Base-by-base conservation (phyloP, 2,329 filamentous ascomycete genomes). In the Helotiales sp. region DNA sequence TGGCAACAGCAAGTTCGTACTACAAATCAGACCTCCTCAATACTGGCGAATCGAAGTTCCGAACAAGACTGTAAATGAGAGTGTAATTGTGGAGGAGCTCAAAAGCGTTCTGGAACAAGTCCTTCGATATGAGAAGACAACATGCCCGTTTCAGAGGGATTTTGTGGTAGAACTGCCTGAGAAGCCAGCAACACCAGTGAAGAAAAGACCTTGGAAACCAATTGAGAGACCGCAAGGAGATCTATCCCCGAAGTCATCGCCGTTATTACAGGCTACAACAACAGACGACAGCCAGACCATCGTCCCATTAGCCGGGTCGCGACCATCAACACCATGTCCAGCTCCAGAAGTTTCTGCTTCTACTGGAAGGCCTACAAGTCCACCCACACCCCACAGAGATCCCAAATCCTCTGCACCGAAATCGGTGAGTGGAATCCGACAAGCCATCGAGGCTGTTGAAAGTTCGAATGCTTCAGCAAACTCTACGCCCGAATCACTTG, bases 11-110 rank as follows among this genome's bases (percentile, higher is more conserved):
- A 86, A 90, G 73, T 97, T 97, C 73, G 91, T 97, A n/a, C 81
- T 97, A 67, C 91, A 94, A 71, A 93, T 96, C 71, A 86, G 93
- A 24, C 87, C 90, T 52, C 90, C 94, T 32, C 90, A 91, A 50
- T 97, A 96, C 78, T 97, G 96, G 85, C 89, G 94, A 70, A 96
- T 97, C 74, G 94, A 97, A 76, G 81, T 97, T 6, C 92, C 93
- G 0, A 85, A 88, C 17, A 83, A 83, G 40, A 86, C 86, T 0
- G 81, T 85, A 1, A 87, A 90, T 24, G 90, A 95, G 70, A 83
- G 85, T 70, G 80, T 82, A 50, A 86, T 87, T 71, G 88, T 92
- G 4, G 84, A 86, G 63, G 84, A 89, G 40, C 82, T 97, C 71
- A 92, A 92, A 74, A 81, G 82, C 11, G 89, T 93, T 8, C 80